Conservation (phyloP, 768 basidiomycete genomes). For the Pulveroboletus frians region DNA sequence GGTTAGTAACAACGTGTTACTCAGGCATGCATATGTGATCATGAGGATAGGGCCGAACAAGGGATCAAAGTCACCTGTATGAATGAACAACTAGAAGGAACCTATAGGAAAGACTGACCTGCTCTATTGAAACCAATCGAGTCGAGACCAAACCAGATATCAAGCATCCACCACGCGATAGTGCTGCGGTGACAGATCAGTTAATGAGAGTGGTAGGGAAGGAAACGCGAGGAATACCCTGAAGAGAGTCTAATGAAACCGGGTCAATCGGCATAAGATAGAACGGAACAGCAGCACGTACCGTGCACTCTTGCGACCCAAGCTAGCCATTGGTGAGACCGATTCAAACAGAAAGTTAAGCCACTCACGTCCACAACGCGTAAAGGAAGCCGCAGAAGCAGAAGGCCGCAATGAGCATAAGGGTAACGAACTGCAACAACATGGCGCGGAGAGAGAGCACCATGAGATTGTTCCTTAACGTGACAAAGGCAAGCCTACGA, state of each 20-base stretch:
- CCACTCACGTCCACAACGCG: constrained; percentile 84
- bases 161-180: constrained; percentile 94
- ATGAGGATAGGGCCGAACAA: constrained; percentile 89
- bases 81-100: constrained; percentile 2
- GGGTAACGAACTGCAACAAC: constrained; percentile 82
- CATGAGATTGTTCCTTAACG: constrained; percentile 75
- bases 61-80: constrained; percentile 69
- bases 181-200: constrained; percentile 32
- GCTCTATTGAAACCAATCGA: constrained; percentile 82
- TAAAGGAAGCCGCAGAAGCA: constrained; percentile 93
- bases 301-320: constrained; percentile 58
- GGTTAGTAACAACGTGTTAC: constrained; percentile 88
- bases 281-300: constrained; percentile 27
- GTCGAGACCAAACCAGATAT: constrained; percentile 93
- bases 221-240: constrained; percentile 28
- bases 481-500: constrained; percentile 84
- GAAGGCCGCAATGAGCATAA: constrained; percentile 82
- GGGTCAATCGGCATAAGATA: background rate
- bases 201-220: background rate
- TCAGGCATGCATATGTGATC: constrained; percentile 87
- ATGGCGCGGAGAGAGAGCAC: constrained; percentile 84
- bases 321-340: constrained; percentile 33
- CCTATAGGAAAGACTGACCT: constrained; percentile 42
- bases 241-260: constrained; percentile 28
- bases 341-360: background rate